phyloP scores from a whole-genome alignment of 2,329 filamentous ascomycete genomes.

The Talaromyces sp. region DNA sequence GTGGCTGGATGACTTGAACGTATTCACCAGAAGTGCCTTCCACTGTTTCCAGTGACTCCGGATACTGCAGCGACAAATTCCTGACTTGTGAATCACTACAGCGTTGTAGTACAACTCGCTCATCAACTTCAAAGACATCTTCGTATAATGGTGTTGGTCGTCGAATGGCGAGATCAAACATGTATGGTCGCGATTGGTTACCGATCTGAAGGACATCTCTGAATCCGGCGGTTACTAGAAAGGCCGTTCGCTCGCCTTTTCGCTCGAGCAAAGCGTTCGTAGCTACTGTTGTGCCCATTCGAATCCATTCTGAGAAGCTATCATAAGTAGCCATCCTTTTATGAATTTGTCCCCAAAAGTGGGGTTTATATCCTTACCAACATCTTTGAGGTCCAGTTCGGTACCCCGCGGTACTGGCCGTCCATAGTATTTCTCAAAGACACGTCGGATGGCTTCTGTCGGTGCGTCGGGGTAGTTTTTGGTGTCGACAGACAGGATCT shows the following conservation, averaged over 20 bases:
- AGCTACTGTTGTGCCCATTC: slow-evolving; percentile 88
- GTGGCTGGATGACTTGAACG: slow-evolving; percentile 62
- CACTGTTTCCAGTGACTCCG: slow-evolving; percentile 42
- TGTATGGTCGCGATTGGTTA: slow-evolving; percentile 81
- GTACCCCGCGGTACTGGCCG: slow-evolving; percentile 28
- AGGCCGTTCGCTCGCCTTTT: slow-evolving; percentile 16
- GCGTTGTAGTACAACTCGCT: slow-evolving; percentile 84
- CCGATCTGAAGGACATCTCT: slow-evolving; percentile 82
- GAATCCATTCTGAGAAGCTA: slow-evolving; percentile 44
- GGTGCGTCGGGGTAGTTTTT: slow-evolving; percentile 47
- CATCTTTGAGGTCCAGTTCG: slow-evolving; percentile 1
- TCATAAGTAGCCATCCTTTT: neutral
- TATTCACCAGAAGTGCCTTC: slow-evolving; percentile 67
- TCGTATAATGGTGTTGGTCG: slow-evolving; percentile 85
- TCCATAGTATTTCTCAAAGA: slow-evolving; percentile 39
- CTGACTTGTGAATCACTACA: slow-evolving; percentile 69
- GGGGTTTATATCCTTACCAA: neutral
- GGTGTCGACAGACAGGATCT: slow-evolving; percentile 32
- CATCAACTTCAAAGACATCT: slow-evolving; percentile 76
- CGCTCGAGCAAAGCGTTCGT: slow-evolving; percentile 64
- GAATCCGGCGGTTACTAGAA: slow-evolving; percentile 78
- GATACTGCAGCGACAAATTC: slow-evolving; percentile 31
- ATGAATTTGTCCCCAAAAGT: neutral
- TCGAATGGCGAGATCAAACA: slow-evolving; percentile 82
- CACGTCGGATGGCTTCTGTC: slow-evolving; percentile 77